These are phyloP conservation scores for Russula compacta DNA, from an alignment of 768 basidiomycete genomes.

Conservation along the genomic window DNA sequence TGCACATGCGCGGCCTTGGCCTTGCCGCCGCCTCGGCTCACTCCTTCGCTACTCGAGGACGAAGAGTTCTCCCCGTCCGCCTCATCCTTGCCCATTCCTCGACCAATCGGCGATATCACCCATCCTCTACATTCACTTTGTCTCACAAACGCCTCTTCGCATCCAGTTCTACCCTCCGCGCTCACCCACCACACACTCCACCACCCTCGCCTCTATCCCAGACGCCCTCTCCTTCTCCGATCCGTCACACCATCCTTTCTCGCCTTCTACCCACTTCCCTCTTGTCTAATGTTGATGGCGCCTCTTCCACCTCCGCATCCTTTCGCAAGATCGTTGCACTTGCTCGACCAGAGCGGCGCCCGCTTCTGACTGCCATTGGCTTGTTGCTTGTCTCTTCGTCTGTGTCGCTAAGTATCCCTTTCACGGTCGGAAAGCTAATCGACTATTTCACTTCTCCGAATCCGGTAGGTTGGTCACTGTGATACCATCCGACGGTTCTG, in stretches of 20 bases:
- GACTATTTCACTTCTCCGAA: slow-evolving; percentile 77
- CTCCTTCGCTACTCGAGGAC: not conserved
- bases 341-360: slow-evolving; percentile 74
- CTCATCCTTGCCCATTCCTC: not conserved
- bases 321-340: slow-evolving; percentile 68
- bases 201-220: not conserved
- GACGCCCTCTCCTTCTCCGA: not conserved
- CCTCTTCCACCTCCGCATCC: slow-evolving; percentile 49
- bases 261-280: slow-evolving; percentile 9
- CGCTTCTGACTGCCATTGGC: slow-evolving; percentile 66
- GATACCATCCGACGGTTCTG: not conserved
- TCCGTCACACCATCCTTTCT: slow-evolving; percentile 7
- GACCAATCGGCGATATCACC: not conserved
- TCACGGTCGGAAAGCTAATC: slow-evolving; percentile 89
- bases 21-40: not conserved
- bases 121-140: not conserved
- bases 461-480: slow-evolving; percentile 43
- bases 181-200: not conserved
- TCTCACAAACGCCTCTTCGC: not conserved
- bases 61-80: not conserved
- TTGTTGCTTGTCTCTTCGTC: slow-evolving; percentile 79
- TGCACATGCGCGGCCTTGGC: not conserved
- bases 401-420: slow-evolving; percentile 87
- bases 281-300: not conserved
- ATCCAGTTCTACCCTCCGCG: not conserved